Conservation (phyloP, 345 rosid genomes). For the Bruguiera parviflora region DNA sequence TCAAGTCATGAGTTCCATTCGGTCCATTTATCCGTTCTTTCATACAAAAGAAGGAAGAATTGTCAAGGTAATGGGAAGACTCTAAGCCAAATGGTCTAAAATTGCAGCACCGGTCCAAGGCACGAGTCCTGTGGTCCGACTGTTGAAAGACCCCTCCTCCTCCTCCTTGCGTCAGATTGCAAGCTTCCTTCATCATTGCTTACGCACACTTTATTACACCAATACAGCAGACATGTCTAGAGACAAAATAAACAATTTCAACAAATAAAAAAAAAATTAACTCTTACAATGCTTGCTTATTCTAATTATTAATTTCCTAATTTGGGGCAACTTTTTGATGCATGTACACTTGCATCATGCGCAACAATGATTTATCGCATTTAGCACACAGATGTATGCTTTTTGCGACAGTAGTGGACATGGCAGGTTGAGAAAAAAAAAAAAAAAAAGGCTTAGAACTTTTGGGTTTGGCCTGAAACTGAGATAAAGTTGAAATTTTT, state of each 20-base stretch:
- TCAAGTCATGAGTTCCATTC: no score
- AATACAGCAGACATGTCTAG: neutral
- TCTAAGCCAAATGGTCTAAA: slow-evolving; percentile 15
- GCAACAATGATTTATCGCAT: neutral
- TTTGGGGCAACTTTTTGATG: neutral
- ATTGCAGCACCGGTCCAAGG: slow-evolving; percentile 15
- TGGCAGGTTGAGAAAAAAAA: slow-evolving; percentile 8
- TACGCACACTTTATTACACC: slow-evolving; percentile 18
- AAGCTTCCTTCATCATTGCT: slow-evolving; percentile 39
- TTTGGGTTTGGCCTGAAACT: neutral
- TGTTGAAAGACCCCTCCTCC: slow-evolving; percentile 11
- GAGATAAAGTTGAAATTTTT: neutral
- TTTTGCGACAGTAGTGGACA: neutral
- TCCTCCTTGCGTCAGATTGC: slow-evolving; percentile 19
- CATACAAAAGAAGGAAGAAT: neutral
- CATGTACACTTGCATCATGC: neutral
- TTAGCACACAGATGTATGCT: neutral
- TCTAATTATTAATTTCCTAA: neutral
- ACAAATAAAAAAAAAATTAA: neutral
- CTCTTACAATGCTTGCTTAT: neutral
- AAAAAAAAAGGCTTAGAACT: slow-evolving; percentile 13
- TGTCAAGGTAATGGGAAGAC: slow-evolving; percentile 13
- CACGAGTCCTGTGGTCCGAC: neutral
- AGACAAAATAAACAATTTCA: neutral
- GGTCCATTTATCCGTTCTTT: no score